A percentile compares a stretch with the other conserved stretches of the same genome.
Evolutionary conservation across 345 rosid genomes (phyloP).

Genomic region (Mangifera indica): DNA sequence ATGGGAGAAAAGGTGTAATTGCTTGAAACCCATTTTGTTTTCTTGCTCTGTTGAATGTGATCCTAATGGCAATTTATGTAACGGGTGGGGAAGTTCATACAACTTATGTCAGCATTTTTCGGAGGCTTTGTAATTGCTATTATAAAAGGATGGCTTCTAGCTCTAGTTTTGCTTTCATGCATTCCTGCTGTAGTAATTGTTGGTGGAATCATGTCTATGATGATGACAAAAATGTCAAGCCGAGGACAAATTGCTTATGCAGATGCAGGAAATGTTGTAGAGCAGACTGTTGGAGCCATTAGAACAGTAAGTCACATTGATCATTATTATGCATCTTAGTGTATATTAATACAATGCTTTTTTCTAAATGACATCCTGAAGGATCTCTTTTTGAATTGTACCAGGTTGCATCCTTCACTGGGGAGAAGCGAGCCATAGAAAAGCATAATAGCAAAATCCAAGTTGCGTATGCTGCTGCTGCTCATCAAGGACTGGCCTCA

Average conservation of each 20-base stretch:
- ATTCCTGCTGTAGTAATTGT: constrained; percentile 57
- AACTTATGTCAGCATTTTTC: constrained; percentile 55
- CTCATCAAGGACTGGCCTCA: constrained; percentile 63
- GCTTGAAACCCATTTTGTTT: too few relatives aligned
- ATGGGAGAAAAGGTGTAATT: constrained; percentile 78
- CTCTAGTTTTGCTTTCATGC: constrained; percentile 54
- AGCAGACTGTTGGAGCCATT: constrained; percentile 80
- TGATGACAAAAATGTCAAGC: constrained; percentile 68
- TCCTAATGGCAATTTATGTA: not conserved
- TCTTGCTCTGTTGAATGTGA: not conserved
- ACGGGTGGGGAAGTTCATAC: constrained; percentile 78
- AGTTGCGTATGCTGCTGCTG: constrained; percentile 54
- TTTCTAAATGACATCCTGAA: too few relatives aligned
- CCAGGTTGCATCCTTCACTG: constrained; percentile 87
- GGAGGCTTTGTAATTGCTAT: constrained; percentile 72
- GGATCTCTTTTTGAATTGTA: not conserved
- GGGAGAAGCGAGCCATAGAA: constrained; percentile 71
- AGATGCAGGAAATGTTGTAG: constrained; percentile 80
- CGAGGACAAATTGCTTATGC: constrained; percentile 79
- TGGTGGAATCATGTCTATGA: constrained; percentile 55
- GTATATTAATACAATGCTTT: not conserved
- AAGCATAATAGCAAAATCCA: constrained; percentile 57
- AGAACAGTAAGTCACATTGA: constrained; percentile 56
- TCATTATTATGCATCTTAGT: not conserved
- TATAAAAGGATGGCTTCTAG: constrained; percentile 53